Evolutionary conservation across 805 yeast species (phyloP), one percentile per base, ranked within the genome.

Genomic region (Suhomyces tanzawaensis): DNA sequence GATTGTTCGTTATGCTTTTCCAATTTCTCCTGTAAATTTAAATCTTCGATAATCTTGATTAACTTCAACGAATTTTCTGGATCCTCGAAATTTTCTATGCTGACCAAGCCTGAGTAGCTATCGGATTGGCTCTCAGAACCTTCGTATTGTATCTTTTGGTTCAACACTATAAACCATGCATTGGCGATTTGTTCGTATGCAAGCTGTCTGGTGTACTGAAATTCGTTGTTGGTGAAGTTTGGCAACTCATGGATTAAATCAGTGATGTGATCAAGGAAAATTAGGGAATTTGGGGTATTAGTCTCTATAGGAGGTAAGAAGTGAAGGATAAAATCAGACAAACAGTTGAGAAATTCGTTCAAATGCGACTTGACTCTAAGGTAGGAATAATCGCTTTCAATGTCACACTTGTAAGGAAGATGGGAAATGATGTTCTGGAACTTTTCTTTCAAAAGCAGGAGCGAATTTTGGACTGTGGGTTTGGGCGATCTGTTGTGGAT

Each of bases 331-430:
- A 82, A 86, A 58, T 87, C 96, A 13, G 85, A 77, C 37, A 88
- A 64, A 16, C 86, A 79, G 44, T 72, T 69, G 42, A 85, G 72
- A 48, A 87, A 85, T 48, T 84, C 93, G 41, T 76, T 75, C 44
- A 85, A 72, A 41, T 68, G 61, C 5, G 83, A 76, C 51, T 84
- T 79, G 25, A 88, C 85, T 40, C 95, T 70, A 40, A 84, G 61
- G 56, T 78, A 87, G 4, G 90, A 79, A 53, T 87, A 87, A 57
- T 87, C 95, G 32, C 84, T 77, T 25, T 74, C 69, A 7, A 73
- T 69, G 49, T 85, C 89, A 45, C 86, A 87, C 47, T 81, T 81
- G 57, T 84, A 86, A 1, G 96, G 96, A 46, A 88, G 60, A 42
- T 73, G 70, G 7, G 57, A 56, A 15, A 63, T 49, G 19, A 85